Base-by-base conservation (phyloP, 805 yeast genomes). In the Maudiozyma bulderi region DNA sequence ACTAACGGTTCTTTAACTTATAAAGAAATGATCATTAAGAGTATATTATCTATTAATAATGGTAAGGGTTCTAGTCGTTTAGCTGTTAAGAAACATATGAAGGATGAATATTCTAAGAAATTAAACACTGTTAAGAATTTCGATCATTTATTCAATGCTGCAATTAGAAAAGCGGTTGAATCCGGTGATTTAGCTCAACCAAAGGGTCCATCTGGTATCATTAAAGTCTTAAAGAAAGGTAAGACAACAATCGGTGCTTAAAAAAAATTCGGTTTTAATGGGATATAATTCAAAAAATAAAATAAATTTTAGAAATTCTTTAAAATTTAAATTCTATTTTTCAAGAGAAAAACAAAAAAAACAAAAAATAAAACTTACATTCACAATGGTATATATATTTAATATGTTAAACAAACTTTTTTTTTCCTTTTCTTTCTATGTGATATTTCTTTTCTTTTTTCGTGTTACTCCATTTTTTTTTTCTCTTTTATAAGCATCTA, bases 61-160 rank as follows among this genome's bases (percentile, higher is more conserved):
- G 82, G 95, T 69, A 83, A 77, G 53, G 95, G 95, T 51, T 81
- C 89, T 9, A 65, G 90, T 58, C 90, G 95, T 68, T 88, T 84
- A 67, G 91, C 91, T 14, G 73, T 88, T 62, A 88, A 88, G 76
- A 86, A 86, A 70, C 86, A 80, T 69, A 81, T 88, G 54, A 80
- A 75, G 46, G 63, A 58, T 44, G 59, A 57, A 42, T 57, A 67
- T 69, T 80, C 59, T 76, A 51, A 51, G 14, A 82, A 71, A 74
- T 71, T 69, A 74, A 78, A 56, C 58, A 73, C 76, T 44, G 73
- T 82, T 26, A 51, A 76, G 46, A 82, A 78, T 66, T 87, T 87
- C 64, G 95, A 86, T 63, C 69, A 81, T 43, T 76, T 80, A 58
- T 84, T 88, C 75, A 64, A 63, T 55, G 57, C 76, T 47, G 93